Conservation (phyloP, 2,329 filamentous ascomycete species). For the Aureobasidium mangrovei region DNA sequence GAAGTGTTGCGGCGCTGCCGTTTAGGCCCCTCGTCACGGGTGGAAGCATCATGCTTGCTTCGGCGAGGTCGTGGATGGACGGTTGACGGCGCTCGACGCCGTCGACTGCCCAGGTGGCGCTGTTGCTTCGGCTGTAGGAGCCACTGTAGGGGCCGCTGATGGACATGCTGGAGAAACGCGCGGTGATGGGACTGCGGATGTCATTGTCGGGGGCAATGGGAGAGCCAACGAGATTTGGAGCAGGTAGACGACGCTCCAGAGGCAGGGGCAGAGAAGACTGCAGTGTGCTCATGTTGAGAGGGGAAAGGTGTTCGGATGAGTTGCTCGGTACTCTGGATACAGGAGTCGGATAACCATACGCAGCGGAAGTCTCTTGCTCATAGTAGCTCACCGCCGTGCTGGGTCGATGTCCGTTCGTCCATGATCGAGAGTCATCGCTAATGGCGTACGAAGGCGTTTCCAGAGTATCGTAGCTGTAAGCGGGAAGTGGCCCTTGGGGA, state of each 20-base stretch:
- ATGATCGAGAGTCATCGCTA: slow-evolving; percentile 22
- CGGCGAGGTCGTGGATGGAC: slow-evolving; percentile 8
- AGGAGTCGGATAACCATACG: slow-evolving; percentile 25
- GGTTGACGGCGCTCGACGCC: neutral
- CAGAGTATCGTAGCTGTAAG: neutral
- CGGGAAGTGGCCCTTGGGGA: neutral
- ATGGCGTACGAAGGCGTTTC: slow-evolving; percentile 21
- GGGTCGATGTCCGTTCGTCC: slow-evolving; percentile 19
- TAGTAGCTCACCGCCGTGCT: slow-evolving; percentile 20
- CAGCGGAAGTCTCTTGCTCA: slow-evolving; percentile 19
- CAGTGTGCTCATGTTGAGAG: slow-evolving; percentile 27
- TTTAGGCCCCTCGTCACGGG: slow-evolving; percentile 1
- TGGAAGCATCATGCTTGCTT: slow-evolving; percentile 12
- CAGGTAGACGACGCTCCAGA: slow-evolving; percentile 26
- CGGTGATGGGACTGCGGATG: neutral
- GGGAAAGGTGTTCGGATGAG: slow-evolving; percentile 23
- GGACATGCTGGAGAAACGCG: neutral
- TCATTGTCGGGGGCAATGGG: slow-evolving; percentile 9
- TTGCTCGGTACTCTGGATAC: neutral
- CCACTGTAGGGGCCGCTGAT: neutral
- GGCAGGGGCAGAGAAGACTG: slow-evolving; percentile 27
- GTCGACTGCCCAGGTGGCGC: neutral
- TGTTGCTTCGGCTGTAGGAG: neutral
- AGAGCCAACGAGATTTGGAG: slow-evolving; percentile 17
- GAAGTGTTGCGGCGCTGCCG: neutral